Evolutionary conservation across 2,329 filamentous ascomycete species (phyloP).

Genomic region (Penicillium corylophilum): DNA sequence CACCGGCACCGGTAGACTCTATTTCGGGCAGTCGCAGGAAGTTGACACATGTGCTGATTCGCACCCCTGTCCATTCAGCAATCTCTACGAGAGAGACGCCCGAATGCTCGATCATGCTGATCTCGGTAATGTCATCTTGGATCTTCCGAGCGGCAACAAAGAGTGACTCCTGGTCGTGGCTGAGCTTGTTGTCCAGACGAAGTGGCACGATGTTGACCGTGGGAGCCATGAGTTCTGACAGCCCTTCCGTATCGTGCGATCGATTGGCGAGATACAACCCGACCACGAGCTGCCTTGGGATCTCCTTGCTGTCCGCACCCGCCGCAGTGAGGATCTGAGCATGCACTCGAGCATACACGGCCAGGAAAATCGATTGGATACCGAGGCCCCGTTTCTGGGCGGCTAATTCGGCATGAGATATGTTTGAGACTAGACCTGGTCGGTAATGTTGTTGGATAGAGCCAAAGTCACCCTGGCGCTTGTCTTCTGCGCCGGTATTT

Average conservation of each 20-base stretch:
- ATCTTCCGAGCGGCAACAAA: slow-evolving; percentile 58
- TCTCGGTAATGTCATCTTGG: slow-evolving; percentile 65
- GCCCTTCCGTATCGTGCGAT: slow-evolving; percentile 50
- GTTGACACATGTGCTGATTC: slow-evolving; percentile 74
- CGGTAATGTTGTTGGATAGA: slow-evolving; percentile 42
- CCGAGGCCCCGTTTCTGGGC: slow-evolving; percentile 59
- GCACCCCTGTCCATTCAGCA: slow-evolving; percentile 69
- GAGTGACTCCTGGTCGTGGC: slow-evolving; percentile 34
- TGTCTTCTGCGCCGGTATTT: not conserved
- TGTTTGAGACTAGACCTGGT: slow-evolving; percentile 47
- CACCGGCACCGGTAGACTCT: slow-evolving; percentile 8
- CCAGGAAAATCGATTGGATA: slow-evolving; percentile 73
- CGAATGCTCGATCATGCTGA: slow-evolving; percentile 58
- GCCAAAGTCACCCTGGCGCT: slow-evolving; percentile 11
- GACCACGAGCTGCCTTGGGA: slow-evolving; percentile 54
- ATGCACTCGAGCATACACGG: slow-evolving; percentile 62
- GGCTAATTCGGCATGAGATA: slow-evolving; percentile 41
- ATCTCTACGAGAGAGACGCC: slow-evolving; percentile 69
- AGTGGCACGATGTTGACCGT: slow-evolving; percentile 80
- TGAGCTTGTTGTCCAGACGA: slow-evolving; percentile 46
- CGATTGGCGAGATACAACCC: slow-evolving; percentile 85
- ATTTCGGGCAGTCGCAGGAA: slow-evolving; percentile 62
- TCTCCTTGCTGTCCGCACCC: slow-evolving; percentile 6
- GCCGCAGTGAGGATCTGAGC: slow-evolving; percentile 22
- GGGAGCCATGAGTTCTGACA: slow-evolving; percentile 59